Percentiles rank a stretch among this genome's conserved stretches.
Evolutionary conservation across 345 rosid species (phyloP).

Genomic region (Aquilaria yunnanensis): DNA sequence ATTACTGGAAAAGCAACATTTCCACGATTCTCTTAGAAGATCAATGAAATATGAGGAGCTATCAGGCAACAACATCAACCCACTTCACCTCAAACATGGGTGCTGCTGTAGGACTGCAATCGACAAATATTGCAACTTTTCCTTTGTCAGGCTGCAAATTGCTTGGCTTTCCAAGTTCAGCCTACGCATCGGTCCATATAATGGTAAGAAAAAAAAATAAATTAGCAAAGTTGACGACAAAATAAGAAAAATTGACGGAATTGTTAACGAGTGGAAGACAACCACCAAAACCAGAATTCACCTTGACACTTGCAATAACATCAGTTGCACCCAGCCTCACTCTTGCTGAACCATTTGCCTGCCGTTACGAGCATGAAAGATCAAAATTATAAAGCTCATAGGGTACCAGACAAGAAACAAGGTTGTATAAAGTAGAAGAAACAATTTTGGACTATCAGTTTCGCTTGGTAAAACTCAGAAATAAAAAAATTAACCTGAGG

Average conservation of each 20-base stretch:
- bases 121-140: conserved; percentile 66
- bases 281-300: conserved; percentile 15
- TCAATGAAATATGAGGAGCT: conserved; percentile 1
- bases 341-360: conserved; percentile 95
- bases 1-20: neutral
- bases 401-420: neutral
- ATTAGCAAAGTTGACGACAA: neutral
- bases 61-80: conserved; percentile 2
- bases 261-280: neutral
- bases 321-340: conserved; percentile 74
- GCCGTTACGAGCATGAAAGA: conserved; percentile 7
- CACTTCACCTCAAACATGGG: conserved; percentile 71
- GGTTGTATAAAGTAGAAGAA: neutral
- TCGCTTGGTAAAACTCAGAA: too few species aligned
- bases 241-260: neutral
- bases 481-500: conserved; percentile 49
- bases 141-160: conserved; percentile 71
- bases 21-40: neutral
- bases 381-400: neutral
- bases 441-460: neutral
- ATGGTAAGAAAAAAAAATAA: too few species aligned
- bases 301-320: conserved; percentile 96
- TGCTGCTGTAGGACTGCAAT: conserved; percentile 86
- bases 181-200: too few species aligned
- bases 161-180: conserved; percentile 81